Conservation (phyloP, 345 rosid species). For the Eucalyptus regnans region DNA sequence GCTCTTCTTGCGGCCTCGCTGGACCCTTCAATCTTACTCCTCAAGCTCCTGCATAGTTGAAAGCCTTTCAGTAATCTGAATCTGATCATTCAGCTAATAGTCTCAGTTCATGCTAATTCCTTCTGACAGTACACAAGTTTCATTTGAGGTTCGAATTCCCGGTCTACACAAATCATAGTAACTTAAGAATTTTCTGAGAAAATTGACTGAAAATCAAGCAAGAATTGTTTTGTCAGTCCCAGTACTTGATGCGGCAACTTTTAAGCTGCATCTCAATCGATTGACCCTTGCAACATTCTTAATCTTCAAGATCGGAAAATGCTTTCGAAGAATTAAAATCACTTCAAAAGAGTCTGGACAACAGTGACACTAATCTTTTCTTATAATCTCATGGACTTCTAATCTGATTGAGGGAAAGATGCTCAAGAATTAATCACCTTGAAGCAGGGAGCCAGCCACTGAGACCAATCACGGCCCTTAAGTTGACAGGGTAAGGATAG, state of each 20-base stretch:
- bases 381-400: not conserved
- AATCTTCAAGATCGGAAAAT: not conserved
- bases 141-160: not conserved
- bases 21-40: slow-evolving; percentile 50
- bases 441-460: slow-evolving; percentile 96
- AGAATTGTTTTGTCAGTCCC: not conserved
- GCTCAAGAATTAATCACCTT: slow-evolving; percentile 20
- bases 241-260: not conserved
- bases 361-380: not conserved
- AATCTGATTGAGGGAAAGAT: not conserved
- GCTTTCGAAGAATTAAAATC: not conserved
- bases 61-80: not conserved
- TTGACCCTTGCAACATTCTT: not conserved
- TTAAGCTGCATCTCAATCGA: not conserved
- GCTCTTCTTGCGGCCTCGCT: slow-evolving; percentile 60
- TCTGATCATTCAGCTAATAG: not conserved
- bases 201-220: not conserved
- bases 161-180: not conserved
- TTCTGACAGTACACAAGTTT: not conserved
- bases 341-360: not conserved
- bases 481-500: slow-evolving; percentile 41
- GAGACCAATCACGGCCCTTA: slow-evolving; percentile 45
- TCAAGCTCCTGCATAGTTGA: slow-evolving; percentile 25
- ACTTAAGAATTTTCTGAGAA: not conserved
- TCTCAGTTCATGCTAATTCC: not conserved